Evolutionary conservation across 1,284 basidiomycete species (phyloP), one percentile per base, ranked within the genome.

Genomic region (Moniliophthora roreri): DNA sequence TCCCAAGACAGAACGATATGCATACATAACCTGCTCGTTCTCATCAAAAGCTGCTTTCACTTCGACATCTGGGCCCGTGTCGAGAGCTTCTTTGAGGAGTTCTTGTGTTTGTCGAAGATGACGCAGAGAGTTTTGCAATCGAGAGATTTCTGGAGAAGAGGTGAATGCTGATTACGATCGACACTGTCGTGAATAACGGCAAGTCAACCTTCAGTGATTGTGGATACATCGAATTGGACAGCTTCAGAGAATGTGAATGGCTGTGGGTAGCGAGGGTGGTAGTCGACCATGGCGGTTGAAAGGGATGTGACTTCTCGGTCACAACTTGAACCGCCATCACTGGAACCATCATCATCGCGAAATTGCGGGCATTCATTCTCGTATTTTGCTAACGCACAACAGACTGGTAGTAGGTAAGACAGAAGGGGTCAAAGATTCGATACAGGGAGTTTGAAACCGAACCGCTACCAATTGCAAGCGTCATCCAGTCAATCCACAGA

Each of bases 211-310:
- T 89, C 85, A 48, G 81, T 80, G 50, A 91, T 85, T 9, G 83
- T 77, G 18, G 78, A 67, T 2, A 88, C 79, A 58, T 91, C 88
- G 46, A 93, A 74, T 20, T 69, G 70, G 26, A 80, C 71, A 0
- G 87, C 91, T 64, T 93, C 80, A 48, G 72, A 67, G 21, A 91
- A 67, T 4, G 88, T 85, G 69, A 93, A 93, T 0, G 91, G 91
- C 59, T 93, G 90, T 3, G 75, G 54, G 66, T 88, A 84, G 44
- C 77, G 80, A 38, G 87, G 84, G 49, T 60, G 73, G 67, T 84
- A 90, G 44, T 86, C 84, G 85, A 89, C 86, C 50, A 45, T 54
- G 51, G 8, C 18, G 16, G 20, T 8, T 6, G 34, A 13, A 41
- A n/a, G 16, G 13, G 36, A 13, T 37, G 36, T 37, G 36, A 16